Evolutionary conservation across 805 yeast species (phyloP).

Genomic region (Metschnikowia reukaufii): DNA sequence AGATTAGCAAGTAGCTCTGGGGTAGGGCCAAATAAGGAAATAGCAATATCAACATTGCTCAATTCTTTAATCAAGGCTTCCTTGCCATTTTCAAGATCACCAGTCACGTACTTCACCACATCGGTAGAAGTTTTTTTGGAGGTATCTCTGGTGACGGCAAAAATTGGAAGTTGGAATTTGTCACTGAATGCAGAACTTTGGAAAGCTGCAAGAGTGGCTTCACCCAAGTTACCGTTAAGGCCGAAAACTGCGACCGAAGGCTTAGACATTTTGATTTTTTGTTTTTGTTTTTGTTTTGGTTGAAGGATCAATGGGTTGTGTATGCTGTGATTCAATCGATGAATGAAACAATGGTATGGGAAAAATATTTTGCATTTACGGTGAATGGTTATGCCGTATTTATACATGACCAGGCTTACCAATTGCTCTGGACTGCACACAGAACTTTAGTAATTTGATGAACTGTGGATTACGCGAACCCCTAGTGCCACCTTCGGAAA

Average conservation of each 20-base stretch:
- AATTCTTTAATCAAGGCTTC: constrained; percentile 34
- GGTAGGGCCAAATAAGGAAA: constrained; percentile 42
- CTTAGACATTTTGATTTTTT: constrained; percentile 18
- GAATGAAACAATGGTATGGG: neutral
- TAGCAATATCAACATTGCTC: constrained; percentile 49
- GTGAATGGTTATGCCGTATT: too few species aligned
- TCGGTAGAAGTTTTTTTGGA: constrained; percentile 34
- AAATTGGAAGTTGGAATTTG: constrained; percentile 49
- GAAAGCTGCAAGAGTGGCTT: constrained; percentile 47
- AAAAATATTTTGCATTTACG: too few species aligned
- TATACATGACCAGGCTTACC: neutral
- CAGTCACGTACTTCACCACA: constrained; percentile 39
- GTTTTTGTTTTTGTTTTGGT: neutral
- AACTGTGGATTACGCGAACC: too few species aligned
- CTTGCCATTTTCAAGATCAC: constrained; percentile 25
- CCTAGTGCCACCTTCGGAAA: too few species aligned
- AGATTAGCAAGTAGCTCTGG: constrained; percentile 33
- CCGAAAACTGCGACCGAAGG: constrained; percentile 53
- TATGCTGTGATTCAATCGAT: neutral
- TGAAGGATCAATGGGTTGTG: neutral
- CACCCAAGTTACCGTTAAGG: constrained; percentile 51
- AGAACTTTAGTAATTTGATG: neutral
- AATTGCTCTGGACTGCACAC: constrained; percentile 4
- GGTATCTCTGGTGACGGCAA: constrained; percentile 49
- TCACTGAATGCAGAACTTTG: constrained; percentile 41